These are phyloP conservation scores for Barnettozyma wickerhamii DNA, from an alignment of 805 yeast species.

Conservation along the genomic window DNA sequence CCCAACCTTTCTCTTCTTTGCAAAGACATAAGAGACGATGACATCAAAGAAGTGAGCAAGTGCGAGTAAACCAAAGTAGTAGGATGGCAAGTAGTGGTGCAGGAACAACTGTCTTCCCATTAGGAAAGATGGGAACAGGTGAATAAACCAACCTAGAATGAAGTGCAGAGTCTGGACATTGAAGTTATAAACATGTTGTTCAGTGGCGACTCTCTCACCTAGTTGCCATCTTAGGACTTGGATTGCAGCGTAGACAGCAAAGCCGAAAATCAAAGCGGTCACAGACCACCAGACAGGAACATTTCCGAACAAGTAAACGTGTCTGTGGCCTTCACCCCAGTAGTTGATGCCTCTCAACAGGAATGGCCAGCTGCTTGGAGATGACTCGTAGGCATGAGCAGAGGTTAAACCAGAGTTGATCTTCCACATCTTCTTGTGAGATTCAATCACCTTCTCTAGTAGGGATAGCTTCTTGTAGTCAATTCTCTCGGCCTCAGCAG, in stretches of 20 bases:
- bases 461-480: conserved; percentile 52
- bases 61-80: conserved; percentile 79
- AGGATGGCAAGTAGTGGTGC: conserved; percentile 91
- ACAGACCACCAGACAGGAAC: conserved; percentile 78
- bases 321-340: conserved; percentile 60
- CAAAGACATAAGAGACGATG: conserved; percentile 39
- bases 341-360: conserved; percentile 76
- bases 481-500: conserved; percentile 40
- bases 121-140: conserved; percentile 70
- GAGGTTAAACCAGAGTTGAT: conserved; percentile 65
- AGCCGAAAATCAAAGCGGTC: conserved; percentile 47
- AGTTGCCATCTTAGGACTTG: conserved; percentile 62
- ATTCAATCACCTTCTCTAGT: conserved; percentile 57
- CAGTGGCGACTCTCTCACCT: conserved; percentile 44
- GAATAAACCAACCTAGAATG: conserved; percentile 66
- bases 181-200: conserved; percentile 57
- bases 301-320: conserved; percentile 71
- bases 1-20: conserved; percentile 39
- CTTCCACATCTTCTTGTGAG: conserved; percentile 74
- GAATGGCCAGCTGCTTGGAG: conserved; percentile 72
- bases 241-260: conserved; percentile 39
- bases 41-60: conserved; percentile 66
- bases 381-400: conserved; percentile 67
- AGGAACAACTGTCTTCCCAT: conserved; percentile 93
- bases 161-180: conserved; percentile 60